Evolutionary conservation across 371 early-diverging fungal species (phyloP).

Genomic region (Amoeboaphelidium protococcarum): DNA sequence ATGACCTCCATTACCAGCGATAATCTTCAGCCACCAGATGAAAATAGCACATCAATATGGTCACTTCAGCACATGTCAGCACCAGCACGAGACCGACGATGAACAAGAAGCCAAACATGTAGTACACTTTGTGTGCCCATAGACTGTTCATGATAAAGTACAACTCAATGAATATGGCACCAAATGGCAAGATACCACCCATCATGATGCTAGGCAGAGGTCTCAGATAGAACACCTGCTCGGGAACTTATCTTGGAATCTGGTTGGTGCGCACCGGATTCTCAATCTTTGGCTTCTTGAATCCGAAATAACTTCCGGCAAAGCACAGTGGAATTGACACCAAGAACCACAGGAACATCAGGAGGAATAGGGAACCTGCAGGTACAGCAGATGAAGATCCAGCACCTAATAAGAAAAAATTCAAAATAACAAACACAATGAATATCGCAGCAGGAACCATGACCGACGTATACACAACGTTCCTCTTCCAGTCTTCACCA

Average conservation of each 20-base stretch:
- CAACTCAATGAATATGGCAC: conserved; percentile 57
- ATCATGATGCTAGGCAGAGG: conserved; percentile 42
- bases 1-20: conserved; percentile 83
- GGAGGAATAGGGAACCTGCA: conserved; percentile 55
- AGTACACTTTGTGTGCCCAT: conserved; percentile 57
- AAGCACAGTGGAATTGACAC: conserved; percentile 65
- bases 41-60: conserved; percentile 72
- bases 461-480: conserved; percentile 50
- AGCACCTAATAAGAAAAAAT: conserved; percentile 60
- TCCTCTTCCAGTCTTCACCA: conserved; percentile 58
- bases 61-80: conserved; percentile 51
- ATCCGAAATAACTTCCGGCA: conserved; percentile 75
- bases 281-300: conserved; percentile 46
- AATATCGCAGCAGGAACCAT: conserved; percentile 56
- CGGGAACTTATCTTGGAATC: conserved; percentile 69
- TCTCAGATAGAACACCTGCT: conserved; percentile 38
- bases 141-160: conserved; percentile 61
- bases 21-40: conserved; percentile 74
- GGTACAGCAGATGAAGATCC: conserved; percentile 81
- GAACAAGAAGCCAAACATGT: conserved; percentile 52
- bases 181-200: conserved; percentile 66
- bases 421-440: conserved; percentile 39
- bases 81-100: conserved; percentile 46
- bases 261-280: conserved; percentile 69
- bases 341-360: conserved; percentile 60